These are phyloP conservation scores for Xylaria intraflava DNA, from an alignment of 495 filamentous ascomycete species.

Conservation along the genomic window DNA sequence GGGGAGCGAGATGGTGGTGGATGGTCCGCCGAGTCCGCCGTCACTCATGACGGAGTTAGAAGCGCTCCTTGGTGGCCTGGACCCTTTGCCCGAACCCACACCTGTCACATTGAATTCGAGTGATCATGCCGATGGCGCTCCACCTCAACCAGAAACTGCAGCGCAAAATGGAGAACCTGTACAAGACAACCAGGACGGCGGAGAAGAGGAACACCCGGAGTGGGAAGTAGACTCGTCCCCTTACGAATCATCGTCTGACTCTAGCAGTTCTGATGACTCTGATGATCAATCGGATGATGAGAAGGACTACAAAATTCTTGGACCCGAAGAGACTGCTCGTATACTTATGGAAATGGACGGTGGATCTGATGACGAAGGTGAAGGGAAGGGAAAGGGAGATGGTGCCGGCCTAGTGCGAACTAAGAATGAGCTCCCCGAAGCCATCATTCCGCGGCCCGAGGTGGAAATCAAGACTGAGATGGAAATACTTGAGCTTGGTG, in stretches of 20 bases:
- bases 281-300: constrained; percentile 60
- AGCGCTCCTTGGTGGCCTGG: constrained; percentile 38
- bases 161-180: constrained; percentile 10
- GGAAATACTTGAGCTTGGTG: constrained; percentile 66
- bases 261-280: constrained; percentile 49
- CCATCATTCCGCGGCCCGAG: constrained; percentile 64
- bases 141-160: constrained; percentile 6
- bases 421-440: constrained; percentile 65
- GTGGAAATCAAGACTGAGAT: constrained; percentile 66
- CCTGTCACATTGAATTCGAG: neutral
- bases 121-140: neutral
- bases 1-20: constrained; percentile 3
- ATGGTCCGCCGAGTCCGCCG: constrained; percentile 22
- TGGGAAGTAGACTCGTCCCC: constrained; percentile 61
- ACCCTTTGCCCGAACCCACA: constrained; percentile 11
- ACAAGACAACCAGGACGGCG: constrained; percentile 14
- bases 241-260: constrained; percentile 40
- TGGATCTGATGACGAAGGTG: constrained; percentile 64
- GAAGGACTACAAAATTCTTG: constrained; percentile 65
- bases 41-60: constrained; percentile 40
- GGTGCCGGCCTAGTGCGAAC: constrained; percentile 51
- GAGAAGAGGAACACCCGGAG: constrained; percentile 33
- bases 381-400: constrained; percentile 39
- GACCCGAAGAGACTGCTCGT: constrained; percentile 68
- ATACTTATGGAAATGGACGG: constrained; percentile 71